These are phyloP conservation scores for Isochrysis galbana DNA, from an alignment of 78 protist species.

Conservation along the genomic window DNA sequence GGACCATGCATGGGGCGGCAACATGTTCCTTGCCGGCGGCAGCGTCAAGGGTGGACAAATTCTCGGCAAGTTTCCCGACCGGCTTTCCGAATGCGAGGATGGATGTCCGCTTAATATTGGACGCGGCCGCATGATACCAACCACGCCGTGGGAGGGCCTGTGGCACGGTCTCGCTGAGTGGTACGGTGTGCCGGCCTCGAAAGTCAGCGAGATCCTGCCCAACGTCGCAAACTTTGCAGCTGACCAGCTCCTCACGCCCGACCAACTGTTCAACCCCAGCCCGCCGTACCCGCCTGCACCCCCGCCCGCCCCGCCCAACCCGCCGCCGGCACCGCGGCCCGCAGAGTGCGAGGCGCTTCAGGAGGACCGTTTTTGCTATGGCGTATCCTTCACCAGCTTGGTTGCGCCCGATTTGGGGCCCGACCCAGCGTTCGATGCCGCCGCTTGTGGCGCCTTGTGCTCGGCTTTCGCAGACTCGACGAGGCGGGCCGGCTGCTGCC, in stretches of 20 bases:
- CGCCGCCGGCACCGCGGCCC: background rate
- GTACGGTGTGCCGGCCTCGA: background rate
- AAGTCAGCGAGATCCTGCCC: background rate
- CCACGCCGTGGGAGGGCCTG: conserved; percentile 20
- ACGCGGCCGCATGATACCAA: conserved; percentile 1
- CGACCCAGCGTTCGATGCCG: background rate
- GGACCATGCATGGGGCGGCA: conserved; percentile 40
- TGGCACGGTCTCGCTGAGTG: conserved; percentile 10
- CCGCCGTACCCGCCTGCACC: background rate
- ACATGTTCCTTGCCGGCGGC: background rate
- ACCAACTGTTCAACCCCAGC: background rate
- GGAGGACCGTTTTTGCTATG: background rate
- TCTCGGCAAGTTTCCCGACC: background rate
- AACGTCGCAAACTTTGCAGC: background rate
- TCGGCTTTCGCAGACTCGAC: background rate
- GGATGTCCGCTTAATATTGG: background rate
- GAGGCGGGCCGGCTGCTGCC: background rate
- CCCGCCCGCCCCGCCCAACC: background rate
- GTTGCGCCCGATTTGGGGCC: too few species aligned
- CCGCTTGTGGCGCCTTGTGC: background rate
- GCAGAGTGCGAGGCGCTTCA: background rate
- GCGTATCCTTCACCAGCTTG: background rate
- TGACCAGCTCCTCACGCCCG: background rate
- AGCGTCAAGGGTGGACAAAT: background rate
- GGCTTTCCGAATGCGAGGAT: background rate